Evolutionary conservation across 805 yeast species (phyloP).

Genomic region (Hanseniaspora valbyensis): DNA sequence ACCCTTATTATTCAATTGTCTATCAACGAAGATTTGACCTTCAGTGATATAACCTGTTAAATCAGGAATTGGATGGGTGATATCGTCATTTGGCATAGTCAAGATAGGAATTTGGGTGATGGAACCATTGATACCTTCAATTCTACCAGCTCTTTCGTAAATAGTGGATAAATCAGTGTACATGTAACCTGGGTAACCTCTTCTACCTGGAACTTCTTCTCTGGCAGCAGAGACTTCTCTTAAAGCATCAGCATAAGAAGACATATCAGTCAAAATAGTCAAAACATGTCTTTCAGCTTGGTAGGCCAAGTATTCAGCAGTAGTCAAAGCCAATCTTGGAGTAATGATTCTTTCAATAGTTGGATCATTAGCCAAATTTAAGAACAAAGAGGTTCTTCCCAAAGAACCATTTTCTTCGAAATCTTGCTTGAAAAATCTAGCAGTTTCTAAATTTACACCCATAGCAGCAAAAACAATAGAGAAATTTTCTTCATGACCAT

Average conservation of each 20-base stretch:
- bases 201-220: slow-evolving; percentile 99
- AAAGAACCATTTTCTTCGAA: slow-evolving; percentile 97
- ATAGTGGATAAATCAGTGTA: slow-evolving; percentile 98
- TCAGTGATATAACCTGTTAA: slow-evolving; percentile 98
- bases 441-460: slow-evolving; percentile 99
- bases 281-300: slow-evolving; percentile 98
- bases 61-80: slow-evolving; percentile 99
- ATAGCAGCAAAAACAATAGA: slow-evolving; percentile 98
- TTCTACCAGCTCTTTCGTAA: slow-evolving; percentile 99
- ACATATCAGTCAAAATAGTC: slow-evolving; percentile 97
- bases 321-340: slow-evolving; percentile 95
- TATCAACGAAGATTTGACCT: slow-evolving; percentile 95
- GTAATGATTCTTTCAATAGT: slow-evolving; percentile 99
- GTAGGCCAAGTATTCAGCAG: slow-evolving; percentile 96
- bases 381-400: slow-evolving; percentile 93
- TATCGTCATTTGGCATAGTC: slow-evolving; percentile 99
- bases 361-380: slow-evolving; percentile 97
- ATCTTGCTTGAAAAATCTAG: slow-evolving; percentile 97
- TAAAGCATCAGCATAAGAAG: slow-evolving; percentile 98
- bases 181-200: slow-evolving; percentile 99
- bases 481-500: slow-evolving; percentile 99
- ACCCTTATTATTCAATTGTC: slow-evolving; percentile 94
- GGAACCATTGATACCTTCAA: slow-evolving; percentile 98
- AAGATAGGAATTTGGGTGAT: slow-evolving; percentile 97
- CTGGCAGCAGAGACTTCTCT: slow-evolving; percentile 99